These are phyloP conservation scores for Pogostemon cablin DNA, from an alignment of 257 asterid species.

Conservation along the genomic window DNA sequence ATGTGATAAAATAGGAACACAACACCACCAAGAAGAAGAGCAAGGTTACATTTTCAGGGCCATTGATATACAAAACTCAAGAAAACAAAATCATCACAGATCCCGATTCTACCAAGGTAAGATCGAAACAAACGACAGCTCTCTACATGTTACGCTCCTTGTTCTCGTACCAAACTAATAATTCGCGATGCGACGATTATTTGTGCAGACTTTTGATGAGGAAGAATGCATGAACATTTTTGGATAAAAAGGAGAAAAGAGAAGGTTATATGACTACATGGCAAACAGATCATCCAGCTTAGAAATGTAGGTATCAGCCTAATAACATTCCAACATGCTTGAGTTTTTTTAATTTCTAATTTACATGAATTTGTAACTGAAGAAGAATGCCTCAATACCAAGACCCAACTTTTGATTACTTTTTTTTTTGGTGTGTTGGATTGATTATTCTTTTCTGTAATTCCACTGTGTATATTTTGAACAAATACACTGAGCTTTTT, in stretches of 20 bases:
- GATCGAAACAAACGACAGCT: background rate
- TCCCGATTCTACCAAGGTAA: conserved; percentile 77
- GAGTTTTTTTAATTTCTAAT: conserved; percentile 1
- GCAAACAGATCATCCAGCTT: conserved; percentile 5
- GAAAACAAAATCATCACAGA: conserved; percentile 48
- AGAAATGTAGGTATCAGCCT: conserved; percentile 15
- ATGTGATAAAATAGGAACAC: conserved; percentile 45
- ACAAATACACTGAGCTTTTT: conserved; percentile 7
- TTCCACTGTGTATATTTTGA: conserved; percentile 8
- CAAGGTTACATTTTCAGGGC: conserved; percentile 60
- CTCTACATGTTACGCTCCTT: too few relatives aligned
- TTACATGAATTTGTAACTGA: conserved; percentile 12
- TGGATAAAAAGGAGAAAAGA: background rate
- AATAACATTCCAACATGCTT: conserved; percentile 15
- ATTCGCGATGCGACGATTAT: background rate
- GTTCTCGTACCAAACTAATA: too few relatives aligned
- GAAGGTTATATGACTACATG: conserved; percentile 15
- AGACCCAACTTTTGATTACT: conserved; percentile 1
- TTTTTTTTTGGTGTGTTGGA: conserved; percentile 4
- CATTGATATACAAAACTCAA: conserved; percentile 42
- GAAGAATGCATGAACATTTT: background rate
- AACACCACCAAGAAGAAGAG: conserved; percentile 40
- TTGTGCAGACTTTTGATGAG: conserved; percentile 44
- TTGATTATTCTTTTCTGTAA: background rate
- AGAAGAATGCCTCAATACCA: conserved; percentile 22